These are phyloP conservation scores for Metschnikowia hibisci DNA, from an alignment of 805 yeast species.

Conservation along the genomic window DNA sequence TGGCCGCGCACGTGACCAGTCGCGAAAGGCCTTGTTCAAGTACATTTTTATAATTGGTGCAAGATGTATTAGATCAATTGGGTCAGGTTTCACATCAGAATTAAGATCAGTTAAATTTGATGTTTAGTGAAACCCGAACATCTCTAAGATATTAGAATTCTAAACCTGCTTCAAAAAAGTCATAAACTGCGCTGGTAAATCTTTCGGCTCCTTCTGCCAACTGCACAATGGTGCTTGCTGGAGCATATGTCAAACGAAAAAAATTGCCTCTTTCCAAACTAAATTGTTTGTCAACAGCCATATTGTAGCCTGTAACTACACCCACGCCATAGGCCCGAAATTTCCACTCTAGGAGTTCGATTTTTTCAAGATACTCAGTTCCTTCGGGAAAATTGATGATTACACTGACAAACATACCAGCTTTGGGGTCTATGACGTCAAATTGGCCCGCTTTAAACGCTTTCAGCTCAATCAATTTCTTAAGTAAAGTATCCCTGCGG, in stretches of 20 bases:
- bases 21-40: background rate
- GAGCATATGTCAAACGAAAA: slow-evolving; percentile 23
- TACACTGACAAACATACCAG: slow-evolving; percentile 24
- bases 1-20: background rate
- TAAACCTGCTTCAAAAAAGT: slow-evolving; percentile 13
- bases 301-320: slow-evolving; percentile 19
- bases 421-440: slow-evolving; percentile 21
- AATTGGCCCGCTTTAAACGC: slow-evolving; percentile 20
- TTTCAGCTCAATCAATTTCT: slow-evolving; percentile 16
- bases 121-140: background rate
- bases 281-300: slow-evolving; percentile 17
- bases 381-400: slow-evolving; percentile 14
- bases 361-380: slow-evolving; percentile 8
- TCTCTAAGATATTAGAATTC: slow-evolving; percentile 7
- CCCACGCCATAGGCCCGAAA: slow-evolving; percentile 15
- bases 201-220: slow-evolving; percentile 12
- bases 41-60: background rate
- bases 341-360: slow-evolving; percentile 12
- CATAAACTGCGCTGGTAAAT: slow-evolving; percentile 13
- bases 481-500: slow-evolving; percentile 35
- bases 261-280: slow-evolving; percentile 13
- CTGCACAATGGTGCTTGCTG: slow-evolving; percentile 23
- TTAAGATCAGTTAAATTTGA: too few relatives aligned
- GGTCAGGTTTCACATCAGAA: too few relatives aligned
- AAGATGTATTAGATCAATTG: too few relatives aligned